Base-by-base conservation (phyloP, 2,329 filamentous ascomycete genomes). In the Hypoxylon sp. region DNA sequence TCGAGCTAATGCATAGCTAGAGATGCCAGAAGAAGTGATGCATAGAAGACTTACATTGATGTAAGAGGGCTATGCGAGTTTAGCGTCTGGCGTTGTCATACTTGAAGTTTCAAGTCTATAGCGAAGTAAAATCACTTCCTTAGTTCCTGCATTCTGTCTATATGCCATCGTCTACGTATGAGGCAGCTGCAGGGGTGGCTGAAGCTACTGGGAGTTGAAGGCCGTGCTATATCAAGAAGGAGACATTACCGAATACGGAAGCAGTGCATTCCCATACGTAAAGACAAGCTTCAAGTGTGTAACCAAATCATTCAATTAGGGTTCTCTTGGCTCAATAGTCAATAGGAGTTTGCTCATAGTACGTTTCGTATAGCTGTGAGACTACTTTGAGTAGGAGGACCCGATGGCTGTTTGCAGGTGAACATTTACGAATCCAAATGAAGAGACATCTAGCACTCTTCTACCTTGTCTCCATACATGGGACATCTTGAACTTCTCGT, bases 301-400 rank as follows among this genome's bases (percentile, higher is more conserved):
- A 25, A 32, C 25, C 19, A 30, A 23, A 23, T 34, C n/a, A 32
- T 11, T 32, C 2, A 25, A 55, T 21, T 46, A 53, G 7, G 7
- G 39, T 45, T 48, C 7, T 37, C 32, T 16, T 6, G 8, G 30
- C 7, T 41, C 8, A 16, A 11, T n/a, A 29, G n/a, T n/a, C 7
- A 14, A 3, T 1, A 27, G 30, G 2, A 47, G 30, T 21, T 41
- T 47, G 16, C 39, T 48, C 47, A 46, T 27, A 46, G 39, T 39
- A 32, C 16, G 64, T 67, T 67, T 67, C 60, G 61, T 21, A 19
- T 11, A 12, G 14, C 29, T 48, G n/a, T 25, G 45, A 45, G 39
- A 39, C 9, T 14, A 34, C 27, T 14, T 56, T 16, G 50, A 34
- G 55, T 14, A 67, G 56, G 64, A 61, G 34, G 43, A 1, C 27